Percentiles rank a stretch among this genome's conserved stretches.
Evolutionary conservation across 352 stramenopile genomes (phyloP).

Genomic region (Pythium vanterpoolii): DNA sequence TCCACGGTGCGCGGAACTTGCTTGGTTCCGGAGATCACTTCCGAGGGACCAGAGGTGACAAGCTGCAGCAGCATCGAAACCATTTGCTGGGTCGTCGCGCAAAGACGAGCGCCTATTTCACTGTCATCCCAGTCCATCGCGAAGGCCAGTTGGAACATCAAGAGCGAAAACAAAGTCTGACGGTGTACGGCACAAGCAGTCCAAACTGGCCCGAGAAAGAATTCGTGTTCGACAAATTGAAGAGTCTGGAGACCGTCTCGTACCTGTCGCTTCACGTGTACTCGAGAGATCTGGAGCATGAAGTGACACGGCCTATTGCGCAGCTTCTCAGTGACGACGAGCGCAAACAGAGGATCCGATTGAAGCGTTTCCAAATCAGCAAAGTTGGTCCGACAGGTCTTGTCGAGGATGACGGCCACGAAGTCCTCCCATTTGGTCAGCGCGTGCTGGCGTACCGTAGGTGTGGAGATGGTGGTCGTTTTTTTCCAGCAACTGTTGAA

Average conservation of each 20-base stretch:
- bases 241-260: constrained; percentile 46
- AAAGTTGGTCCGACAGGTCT: constrained; percentile 54
- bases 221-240: constrained; percentile 60
- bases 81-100: constrained; percentile 12
- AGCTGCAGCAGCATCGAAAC: constrained; percentile 10
- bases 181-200: constrained; percentile 58
- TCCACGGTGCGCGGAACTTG: constrained; percentile 41
- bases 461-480: constrained; percentile 51
- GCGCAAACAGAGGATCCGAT: constrained; percentile 23
- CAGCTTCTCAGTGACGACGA: constrained; percentile 37
- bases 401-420: constrained; percentile 41
- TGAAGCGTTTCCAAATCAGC: constrained; percentile 48
- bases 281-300: constrained; percentile 41
- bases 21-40: constrained; percentile 16
- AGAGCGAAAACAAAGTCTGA: constrained; percentile 58
- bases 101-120: constrained; percentile 61
- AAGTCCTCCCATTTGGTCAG: constrained; percentile 56
- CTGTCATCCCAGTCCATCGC: constrained; percentile 50
- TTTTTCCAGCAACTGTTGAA: constrained; percentile 51
- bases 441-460: constrained; percentile 62
- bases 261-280: constrained; percentile 72
- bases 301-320: constrained; percentile 29
- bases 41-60: not conserved
- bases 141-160: constrained; percentile 37
- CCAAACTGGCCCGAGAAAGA: constrained; percentile 60